Base-by-base conservation (phyloP, 73 alveolate species). In the Paramecium caudatum region DNA sequence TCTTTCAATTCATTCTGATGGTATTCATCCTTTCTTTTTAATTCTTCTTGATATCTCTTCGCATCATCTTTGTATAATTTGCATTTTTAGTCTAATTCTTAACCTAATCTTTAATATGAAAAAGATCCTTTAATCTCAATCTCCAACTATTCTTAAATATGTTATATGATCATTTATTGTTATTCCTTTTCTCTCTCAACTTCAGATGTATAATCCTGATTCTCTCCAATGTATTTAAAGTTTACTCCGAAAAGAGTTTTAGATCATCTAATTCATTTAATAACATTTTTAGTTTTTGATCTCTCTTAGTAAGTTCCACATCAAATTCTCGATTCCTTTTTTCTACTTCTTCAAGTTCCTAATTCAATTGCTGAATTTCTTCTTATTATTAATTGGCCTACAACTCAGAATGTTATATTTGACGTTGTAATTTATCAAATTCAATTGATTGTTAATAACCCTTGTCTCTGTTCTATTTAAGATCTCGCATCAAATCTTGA, bases 41-140 rank as follows among this genome's bases (percentile, higher is more conserved):
- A 10, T 55, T 55, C 80, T 5, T 55, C 80, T 23, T 27, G 8
- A 55, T 17, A 23, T 55, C 46, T 21, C 16, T 55, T 55, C 23
- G 30, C 30, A 55, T 74, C 62, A 4, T 74, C 88, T 43, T 74
- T 74, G 19, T 74, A 15, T 74, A 34, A 74, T 41, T 43, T 74
- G 17, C 49, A 37, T 41, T 45, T 74, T 45, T 39, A 74, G 36
- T 74, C 88, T 19, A 74, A 10, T 74, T 74, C 88, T 37, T 13
- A 39, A 21, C 88, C 88, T 45, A 74, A 74, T 74, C 88, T 74
- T 45, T 74, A 39, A n/a, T 21, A 74, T 19, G 69, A 41, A 19
- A 74, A 74, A 4, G 88, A 74, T 74, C 88, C 88, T 47, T 74
- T 36, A 41, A 74, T 74, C 43, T 41, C 23, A 27, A 74, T 74